Percentiles rank a stretch among this genome's conserved stretches.
Evolutionary conservation across 2,329 filamentous ascomycete species (phyloP).

Genomic region (Penicillium sp.): DNA sequence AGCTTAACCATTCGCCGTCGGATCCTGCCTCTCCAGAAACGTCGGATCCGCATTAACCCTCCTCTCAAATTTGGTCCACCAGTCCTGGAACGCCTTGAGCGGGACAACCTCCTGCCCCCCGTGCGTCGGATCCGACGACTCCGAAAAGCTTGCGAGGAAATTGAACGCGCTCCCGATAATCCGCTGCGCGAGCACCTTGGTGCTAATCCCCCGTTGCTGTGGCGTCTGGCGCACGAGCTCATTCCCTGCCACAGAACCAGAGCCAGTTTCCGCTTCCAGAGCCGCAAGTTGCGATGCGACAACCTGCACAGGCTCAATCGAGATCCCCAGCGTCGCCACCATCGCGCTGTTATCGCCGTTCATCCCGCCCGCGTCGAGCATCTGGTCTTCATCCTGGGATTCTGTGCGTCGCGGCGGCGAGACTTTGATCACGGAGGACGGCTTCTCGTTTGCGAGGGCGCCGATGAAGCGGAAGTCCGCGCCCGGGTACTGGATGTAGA

Average conservation of each 20-base stretch:
- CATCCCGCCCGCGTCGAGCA: conserved; percentile 53
- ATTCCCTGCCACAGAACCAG: conserved; percentile 30
- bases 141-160: conserved; percentile 85
- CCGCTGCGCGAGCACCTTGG: conserved; percentile 81
- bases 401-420: conserved; percentile 40
- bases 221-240: conserved; percentile 35
- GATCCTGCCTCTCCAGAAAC: conserved; percentile 78
- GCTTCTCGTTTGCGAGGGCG: conserved; percentile 86
- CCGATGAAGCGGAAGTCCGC: conserved; percentile 83
- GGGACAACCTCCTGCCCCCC: conserved; percentile 83
- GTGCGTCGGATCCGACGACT: conserved; percentile 54
- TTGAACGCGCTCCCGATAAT: conserved; percentile 99
- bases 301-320: conserved; percentile 74
- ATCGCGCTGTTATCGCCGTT: conserved; percentile 35
- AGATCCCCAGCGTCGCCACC: conserved; percentile 78
- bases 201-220: conserved; percentile 58
- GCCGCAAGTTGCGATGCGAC: conserved; percentile 72
- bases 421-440: conserved; percentile 88
- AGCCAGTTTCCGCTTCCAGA: conserved; percentile 46
- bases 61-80: conserved; percentile 97
- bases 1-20: conserved; percentile 33
- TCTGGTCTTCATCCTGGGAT: conserved; percentile 46
- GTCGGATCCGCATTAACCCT: conserved; percentile 82
- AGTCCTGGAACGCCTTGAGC: conserved; percentile 93
- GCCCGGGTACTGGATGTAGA: conserved; percentile 79